phyloP scores from a whole-genome alignment of 345 rosid genomes.

The Reutealis trisperma region DNA sequence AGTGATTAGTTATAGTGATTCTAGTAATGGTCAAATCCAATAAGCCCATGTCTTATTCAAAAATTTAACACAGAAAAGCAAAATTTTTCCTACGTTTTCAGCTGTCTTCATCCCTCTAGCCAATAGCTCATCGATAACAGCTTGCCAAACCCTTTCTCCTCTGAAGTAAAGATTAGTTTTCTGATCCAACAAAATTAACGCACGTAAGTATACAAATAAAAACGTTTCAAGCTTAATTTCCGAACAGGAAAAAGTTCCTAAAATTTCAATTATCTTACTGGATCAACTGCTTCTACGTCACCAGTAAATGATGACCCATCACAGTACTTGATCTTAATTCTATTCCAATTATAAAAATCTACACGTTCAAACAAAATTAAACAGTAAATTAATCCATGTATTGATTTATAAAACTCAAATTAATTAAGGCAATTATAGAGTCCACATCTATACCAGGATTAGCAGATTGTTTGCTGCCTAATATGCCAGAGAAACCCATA shows the following conservation, averaged over 20 bases:
- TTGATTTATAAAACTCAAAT: neutral
- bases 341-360: constrained; percentile 92
- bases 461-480: constrained; percentile 51
- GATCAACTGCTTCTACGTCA: constrained; percentile 71
- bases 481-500: constrained; percentile 82
- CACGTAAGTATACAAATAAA: neutral
- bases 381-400: too few species aligned
- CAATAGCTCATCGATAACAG: constrained; percentile 71
- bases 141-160: constrained; percentile 86
- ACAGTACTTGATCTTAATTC: constrained; percentile 85
- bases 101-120: constrained; percentile 86
- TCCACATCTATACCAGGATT: constrained; percentile 65
- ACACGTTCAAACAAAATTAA: constrained; percentile 11
- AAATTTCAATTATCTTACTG: constrained; percentile 44
- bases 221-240: neutral
- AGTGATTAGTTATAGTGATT: too few species aligned
- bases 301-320: constrained; percentile 96
- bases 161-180: constrained; percentile 83
- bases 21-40: too few species aligned
- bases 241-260: neutral
- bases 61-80: neutral
- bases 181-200: constrained; percentile 50
- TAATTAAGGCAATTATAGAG: too few species aligned
- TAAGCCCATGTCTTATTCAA: too few species aligned
- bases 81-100: constrained; percentile 46